Conservation (phyloP, 108 stramenopile species). For the Schizochytrium sp. region DNA sequence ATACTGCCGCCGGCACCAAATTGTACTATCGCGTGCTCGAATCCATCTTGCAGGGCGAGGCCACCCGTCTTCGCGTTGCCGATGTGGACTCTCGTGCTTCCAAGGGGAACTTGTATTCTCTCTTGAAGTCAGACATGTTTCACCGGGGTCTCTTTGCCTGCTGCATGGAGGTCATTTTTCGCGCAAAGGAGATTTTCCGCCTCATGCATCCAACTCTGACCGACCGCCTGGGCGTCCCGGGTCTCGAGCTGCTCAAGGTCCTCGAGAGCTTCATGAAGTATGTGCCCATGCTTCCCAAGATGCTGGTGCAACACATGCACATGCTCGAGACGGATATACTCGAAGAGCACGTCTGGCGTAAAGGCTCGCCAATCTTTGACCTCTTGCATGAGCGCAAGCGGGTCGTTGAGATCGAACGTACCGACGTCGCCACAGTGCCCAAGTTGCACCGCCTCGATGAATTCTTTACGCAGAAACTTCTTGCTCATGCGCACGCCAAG, state of each 20-base stretch:
- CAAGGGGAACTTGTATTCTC: background rate
- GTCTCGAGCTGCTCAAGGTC: constrained; percentile 5
- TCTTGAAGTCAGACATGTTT: background rate
- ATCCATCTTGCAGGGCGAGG: background rate
- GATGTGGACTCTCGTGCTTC: background rate
- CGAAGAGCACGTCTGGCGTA: background rate
- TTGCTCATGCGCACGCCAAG: background rate
- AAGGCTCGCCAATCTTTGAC: background rate
- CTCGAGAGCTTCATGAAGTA: constrained; percentile 10
- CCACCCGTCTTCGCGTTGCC: background rate
- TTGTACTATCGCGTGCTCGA: constrained; percentile 1
- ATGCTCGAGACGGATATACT: background rate
- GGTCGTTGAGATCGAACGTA: background rate
- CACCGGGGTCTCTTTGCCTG: background rate
- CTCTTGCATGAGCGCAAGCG: background rate
- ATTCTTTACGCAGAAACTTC: background rate
- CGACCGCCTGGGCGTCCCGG: background rate
- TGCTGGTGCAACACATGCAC: background rate
- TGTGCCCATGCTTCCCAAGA: constrained; percentile 12
- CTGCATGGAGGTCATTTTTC: constrained; percentile 14
- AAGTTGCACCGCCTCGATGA: background rate
- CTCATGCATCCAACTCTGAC: background rate
- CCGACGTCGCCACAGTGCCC: background rate
- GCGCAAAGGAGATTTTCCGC: background rate
- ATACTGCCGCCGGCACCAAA: background rate